Conservation (phyloP, 371 early-diverging fungal genomes). For the Smittium mucronatum region DNA sequence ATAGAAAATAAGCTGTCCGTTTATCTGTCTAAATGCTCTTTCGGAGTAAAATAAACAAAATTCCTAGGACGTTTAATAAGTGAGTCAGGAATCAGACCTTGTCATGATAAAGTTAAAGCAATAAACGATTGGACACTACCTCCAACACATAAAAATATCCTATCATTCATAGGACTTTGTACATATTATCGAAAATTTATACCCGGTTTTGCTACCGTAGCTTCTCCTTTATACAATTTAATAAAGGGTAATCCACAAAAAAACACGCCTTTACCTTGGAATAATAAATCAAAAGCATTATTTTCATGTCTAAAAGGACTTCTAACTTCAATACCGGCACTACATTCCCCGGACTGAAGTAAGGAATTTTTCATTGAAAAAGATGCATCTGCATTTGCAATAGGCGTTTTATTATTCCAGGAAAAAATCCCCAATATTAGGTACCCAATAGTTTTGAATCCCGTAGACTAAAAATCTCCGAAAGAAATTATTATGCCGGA, state of each 20-base stretch:
- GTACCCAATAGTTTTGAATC: slow-evolving; percentile 7
- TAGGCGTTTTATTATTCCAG: slow-evolving; percentile 7
- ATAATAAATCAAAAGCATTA: neutral
- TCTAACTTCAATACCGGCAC: neutral
- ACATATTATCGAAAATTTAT: slow-evolving; percentile 29
- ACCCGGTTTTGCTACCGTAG: slow-evolving; percentile 15
- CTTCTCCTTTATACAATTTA: slow-evolving; percentile 23
- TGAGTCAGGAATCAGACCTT: slow-evolving; percentile 22
- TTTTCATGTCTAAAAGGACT: neutral
- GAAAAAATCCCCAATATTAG: neutral
- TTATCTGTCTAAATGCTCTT: slow-evolving; percentile 40
- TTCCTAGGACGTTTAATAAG: slow-evolving; percentile 35
- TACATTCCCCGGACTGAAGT: neutral
- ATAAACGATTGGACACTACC: slow-evolving; percentile 32
- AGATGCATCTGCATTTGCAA: slow-evolving; percentile 8
- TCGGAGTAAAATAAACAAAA: slow-evolving; percentile 22
- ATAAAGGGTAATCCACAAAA: neutral
- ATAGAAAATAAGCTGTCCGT: slow-evolving; percentile 23
- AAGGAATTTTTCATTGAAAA: slow-evolving; percentile 17
- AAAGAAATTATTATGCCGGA: slow-evolving; percentile 6
- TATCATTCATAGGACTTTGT: slow-evolving; percentile 27
- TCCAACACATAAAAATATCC: slow-evolving; percentile 16
- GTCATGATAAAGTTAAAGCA: slow-evolving; percentile 22
- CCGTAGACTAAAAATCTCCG: neutral
- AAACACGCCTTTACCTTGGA: neutral